A percentile compares a stretch with the other conserved stretches of the same genome.
These are phyloP conservation scores for Musa troglodytarum DNA, from an alignment of 176 grass and related monocot genomes.

Conservation along the genomic window DNA sequence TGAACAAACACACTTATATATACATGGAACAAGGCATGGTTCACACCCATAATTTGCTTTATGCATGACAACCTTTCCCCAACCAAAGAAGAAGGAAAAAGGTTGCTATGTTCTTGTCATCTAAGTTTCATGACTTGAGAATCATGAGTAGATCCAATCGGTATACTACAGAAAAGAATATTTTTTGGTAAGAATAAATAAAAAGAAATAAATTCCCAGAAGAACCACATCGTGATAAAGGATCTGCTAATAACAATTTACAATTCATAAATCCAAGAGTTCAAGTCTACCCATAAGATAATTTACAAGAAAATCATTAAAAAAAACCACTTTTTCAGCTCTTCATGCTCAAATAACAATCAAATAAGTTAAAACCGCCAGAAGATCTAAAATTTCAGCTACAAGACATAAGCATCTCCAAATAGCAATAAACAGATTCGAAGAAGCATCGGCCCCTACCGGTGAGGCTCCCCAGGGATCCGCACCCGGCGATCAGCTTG, in stretches of 20 bases:
- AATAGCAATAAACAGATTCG: not conserved
- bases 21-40: no score
- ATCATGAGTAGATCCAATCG: not conserved
- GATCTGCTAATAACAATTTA: not conserved
- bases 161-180: not conserved
- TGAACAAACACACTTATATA: no score
- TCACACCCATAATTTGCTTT: no score
- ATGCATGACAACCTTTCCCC: no score
- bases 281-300: not conserved
- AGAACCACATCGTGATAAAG: not conserved
- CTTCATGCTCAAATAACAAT: not conserved
- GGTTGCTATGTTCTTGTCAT: not conserved
- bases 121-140: not conserved
- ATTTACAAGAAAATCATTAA: not conserved
- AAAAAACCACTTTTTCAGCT: not conserved
- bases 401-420: not conserved
- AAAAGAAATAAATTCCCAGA: not conserved
- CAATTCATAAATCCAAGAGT: not conserved
- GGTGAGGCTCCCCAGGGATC: slow-evolving; percentile 49
- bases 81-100: not conserved
- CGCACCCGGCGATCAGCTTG: slow-evolving; percentile 28
- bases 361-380: not conserved
- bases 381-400: not conserved
- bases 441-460: slow-evolving; percentile 4
- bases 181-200: not conserved